Evolutionary conservation across 108 stramenopile genomes (phyloP).

Genomic region (Schizochytrium sp.): DNA sequence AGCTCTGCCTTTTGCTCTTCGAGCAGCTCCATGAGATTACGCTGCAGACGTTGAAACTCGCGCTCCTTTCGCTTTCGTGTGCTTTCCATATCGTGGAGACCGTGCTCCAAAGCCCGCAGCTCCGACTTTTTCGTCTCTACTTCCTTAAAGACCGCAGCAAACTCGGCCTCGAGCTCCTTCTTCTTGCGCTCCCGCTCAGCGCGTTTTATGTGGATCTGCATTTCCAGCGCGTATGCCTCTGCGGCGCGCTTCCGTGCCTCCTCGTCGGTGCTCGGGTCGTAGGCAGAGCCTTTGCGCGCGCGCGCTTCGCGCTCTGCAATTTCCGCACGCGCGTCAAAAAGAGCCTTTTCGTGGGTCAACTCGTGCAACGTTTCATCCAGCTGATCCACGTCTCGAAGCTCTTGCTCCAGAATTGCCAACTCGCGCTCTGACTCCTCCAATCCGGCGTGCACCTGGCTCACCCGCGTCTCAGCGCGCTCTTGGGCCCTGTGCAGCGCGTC

Average conservation of each 20-base stretch:
- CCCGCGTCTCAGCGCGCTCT: constrained; percentile 51
- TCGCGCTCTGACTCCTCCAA: constrained; percentile 59
- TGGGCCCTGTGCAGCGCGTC: constrained; percentile 57
- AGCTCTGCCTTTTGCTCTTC: constrained; percentile 76
- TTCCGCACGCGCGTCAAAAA: constrained; percentile 35
- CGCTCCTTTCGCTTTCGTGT: constrained; percentile 63
- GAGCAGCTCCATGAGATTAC: constrained; percentile 70
- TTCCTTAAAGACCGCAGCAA: constrained; percentile 57
- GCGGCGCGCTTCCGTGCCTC: constrained; percentile 58
- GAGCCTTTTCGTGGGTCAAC: constrained; percentile 50
- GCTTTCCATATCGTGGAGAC: constrained; percentile 51
- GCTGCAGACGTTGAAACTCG: constrained; percentile 62
- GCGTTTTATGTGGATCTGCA: constrained; percentile 73
- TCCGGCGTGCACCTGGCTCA: constrained; percentile 57
- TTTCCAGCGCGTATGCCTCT: constrained; percentile 75
- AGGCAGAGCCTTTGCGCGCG: neutral
- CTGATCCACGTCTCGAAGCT: constrained; percentile 57
- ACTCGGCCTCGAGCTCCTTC: constrained; percentile 67
- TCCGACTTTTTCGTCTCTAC: constrained; percentile 66
- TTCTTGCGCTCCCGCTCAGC: constrained; percentile 65
- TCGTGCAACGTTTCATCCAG: constrained; percentile 45
- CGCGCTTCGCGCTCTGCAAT: constrained; percentile 31
- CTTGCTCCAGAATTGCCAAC: constrained; percentile 46
- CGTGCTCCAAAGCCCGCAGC: constrained; percentile 50
- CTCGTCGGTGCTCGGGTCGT: neutral